A percentile compares a stretch with the other conserved stretches of the same genome.
Evolutionary conservation across 495 filamentous ascomycete genomes (phyloP).

Genomic region (Oleoguttula mirabilis): DNA sequence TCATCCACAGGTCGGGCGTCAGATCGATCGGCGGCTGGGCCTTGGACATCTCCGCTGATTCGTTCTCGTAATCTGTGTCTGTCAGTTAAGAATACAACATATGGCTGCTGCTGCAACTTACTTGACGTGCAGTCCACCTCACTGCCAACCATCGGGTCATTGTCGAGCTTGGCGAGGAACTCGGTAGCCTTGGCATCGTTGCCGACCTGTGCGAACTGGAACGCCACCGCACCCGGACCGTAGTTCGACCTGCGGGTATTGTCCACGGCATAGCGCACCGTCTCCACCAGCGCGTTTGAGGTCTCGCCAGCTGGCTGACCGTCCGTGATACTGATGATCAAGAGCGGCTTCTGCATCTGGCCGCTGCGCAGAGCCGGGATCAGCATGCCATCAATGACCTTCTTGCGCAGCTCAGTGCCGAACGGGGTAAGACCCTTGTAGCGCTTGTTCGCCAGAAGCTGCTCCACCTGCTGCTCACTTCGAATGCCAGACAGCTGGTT

Average conservation of each 20-base stretch:
- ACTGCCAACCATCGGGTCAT: conserved; percentile 48
- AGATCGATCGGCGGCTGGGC: conserved; percentile 44
- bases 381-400: conserved; percentile 51
- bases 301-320: conserved; percentile 50
- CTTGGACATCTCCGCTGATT: conserved; percentile 51
- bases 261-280: conserved; percentile 37
- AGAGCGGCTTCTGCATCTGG: conserved; percentile 49
- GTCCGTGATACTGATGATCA: conserved; percentile 62
- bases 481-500: conserved; percentile 40
- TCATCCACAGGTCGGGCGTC: conserved; percentile 56
- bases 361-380: conserved; percentile 37
- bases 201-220: conserved; percentile 66
- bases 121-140: conserved; percentile 64
- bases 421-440: conserved; percentile 60
- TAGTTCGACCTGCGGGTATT: conserved; percentile 36
- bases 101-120: conserved; percentile 32
- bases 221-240: conserved; percentile 44
- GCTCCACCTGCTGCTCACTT: conserved; percentile 45
- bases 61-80: conserved; percentile 48
- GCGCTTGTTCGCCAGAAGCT: conserved; percentile 43
- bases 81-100: not conserved
- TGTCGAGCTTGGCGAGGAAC: conserved; percentile 51
- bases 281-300: conserved; percentile 38
- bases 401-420: conserved; percentile 47
- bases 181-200: conserved; percentile 53